phyloP scores from a whole-genome alignment of 257 asterid species.

The Solanum tarapatanum region DNA sequence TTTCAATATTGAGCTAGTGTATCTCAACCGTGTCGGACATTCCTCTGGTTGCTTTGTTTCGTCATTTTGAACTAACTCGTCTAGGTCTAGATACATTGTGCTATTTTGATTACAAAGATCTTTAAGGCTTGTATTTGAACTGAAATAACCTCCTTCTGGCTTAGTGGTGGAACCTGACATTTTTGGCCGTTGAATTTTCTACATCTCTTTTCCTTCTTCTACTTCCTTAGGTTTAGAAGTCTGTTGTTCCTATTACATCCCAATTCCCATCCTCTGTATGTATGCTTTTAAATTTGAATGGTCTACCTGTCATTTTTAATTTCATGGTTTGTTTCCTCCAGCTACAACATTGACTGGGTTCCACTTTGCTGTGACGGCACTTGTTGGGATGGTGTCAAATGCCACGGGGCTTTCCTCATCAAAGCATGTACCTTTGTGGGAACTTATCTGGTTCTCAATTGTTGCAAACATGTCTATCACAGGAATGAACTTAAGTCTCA shows the following conservation, averaged over 20 bases:
- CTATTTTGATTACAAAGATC: not conserved
- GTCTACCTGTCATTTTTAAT: not conserved
- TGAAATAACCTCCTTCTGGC: not conserved
- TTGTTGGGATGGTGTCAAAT: slow-evolving; percentile 87
- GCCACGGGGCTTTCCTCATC: slow-evolving; percentile 82
- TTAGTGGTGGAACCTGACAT: not conserved
- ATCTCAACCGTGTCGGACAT: not conserved
- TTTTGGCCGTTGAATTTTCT: not conserved
- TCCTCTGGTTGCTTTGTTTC: not conserved
- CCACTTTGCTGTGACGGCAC: slow-evolving; percentile 89
- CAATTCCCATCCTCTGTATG: slow-evolving; percentile 1
- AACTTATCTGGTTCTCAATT: slow-evolving; percentile 90
- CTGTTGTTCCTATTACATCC: not conserved
- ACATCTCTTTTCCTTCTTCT: not conserved
- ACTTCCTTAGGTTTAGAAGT: not conserved
- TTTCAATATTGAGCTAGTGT: not conserved
- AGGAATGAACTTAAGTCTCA: slow-evolving; percentile 96
- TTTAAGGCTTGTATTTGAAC: not conserved
- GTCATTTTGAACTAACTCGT: not conserved
- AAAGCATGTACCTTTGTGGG: slow-evolving; percentile 93
- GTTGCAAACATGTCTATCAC: slow-evolving; percentile 93
- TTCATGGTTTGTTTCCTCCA: slow-evolving; percentile 19
- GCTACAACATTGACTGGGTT: slow-evolving; percentile 96
- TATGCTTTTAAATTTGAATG: not conserved
- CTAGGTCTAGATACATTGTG: not conserved